Percentiles rank a stretch among this genome's conserved stretches.
phyloP scores from a whole-genome alignment of 2,329 filamentous ascomycete species.

The Neofusicoccum parvum region DNA sequence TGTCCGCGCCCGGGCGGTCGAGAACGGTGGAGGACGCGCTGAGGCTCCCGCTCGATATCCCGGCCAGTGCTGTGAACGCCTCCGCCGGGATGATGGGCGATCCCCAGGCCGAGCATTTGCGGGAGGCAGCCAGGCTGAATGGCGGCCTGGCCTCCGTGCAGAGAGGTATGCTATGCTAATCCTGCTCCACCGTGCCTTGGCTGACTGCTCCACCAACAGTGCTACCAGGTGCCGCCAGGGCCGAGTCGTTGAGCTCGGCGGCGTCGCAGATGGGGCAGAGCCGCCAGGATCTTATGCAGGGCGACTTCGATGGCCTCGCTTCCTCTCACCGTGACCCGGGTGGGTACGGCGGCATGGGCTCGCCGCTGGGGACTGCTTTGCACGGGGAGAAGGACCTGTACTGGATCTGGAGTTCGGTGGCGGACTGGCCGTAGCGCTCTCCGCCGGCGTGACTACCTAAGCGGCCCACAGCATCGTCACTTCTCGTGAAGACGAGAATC shows the following conservation, averaged over 20 bases:
- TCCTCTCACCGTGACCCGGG: not conserved
- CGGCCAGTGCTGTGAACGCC: not conserved
- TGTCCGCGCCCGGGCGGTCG: not conserved
- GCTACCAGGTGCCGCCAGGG: not conserved
- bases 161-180: not conserved
- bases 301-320: not conserved
- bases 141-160: not conserved
- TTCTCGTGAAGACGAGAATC: no score
- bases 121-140: not conserved
- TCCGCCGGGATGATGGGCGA: not conserved
- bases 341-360: not conserved
- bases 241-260: not conserved
- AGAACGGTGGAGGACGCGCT: not conserved
- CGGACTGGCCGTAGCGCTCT: not conserved
- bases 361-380: not conserved
- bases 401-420: slow-evolving; percentile 6
- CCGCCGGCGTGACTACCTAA: no score
- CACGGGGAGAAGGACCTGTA: slow-evolving; percentile 4
- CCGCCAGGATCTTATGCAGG: not conserved
- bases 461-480: no score
- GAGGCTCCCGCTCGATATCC: not conserved
- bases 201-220: no score
- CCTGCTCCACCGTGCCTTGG: no score
- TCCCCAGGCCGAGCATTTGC: not conserved
- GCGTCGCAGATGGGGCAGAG: not conserved